These are phyloP conservation scores for Bipolaris oryzae DNA, from an alignment of 2,329 filamentous ascomycete species.

Conservation along the genomic window DNA sequence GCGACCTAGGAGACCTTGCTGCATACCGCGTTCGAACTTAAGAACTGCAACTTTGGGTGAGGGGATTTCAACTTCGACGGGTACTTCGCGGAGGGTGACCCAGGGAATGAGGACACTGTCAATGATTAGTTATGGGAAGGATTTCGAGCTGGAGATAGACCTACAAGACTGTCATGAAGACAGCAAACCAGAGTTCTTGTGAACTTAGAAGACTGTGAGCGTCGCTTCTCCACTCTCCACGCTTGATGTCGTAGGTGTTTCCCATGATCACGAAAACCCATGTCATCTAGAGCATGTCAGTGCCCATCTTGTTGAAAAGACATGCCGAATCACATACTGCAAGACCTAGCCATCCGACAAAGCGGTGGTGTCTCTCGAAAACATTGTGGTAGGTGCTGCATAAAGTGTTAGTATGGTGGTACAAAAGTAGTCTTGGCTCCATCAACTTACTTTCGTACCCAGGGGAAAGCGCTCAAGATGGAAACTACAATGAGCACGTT, in stretches of 20 bases:
- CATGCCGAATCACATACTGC: slow-evolving; percentile 28
- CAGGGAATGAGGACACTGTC: slow-evolving; percentile 41
- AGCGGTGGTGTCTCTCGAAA: slow-evolving; percentile 46
- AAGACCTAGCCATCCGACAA: slow-evolving; percentile 45
- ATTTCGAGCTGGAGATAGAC: neutral
- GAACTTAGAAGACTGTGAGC: slow-evolving; percentile 37
- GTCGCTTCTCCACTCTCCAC: slow-evolving; percentile 37
- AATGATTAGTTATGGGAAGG: slow-evolving; percentile 10
- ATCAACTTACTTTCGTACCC: slow-evolving; percentile 43
- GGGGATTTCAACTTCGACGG: slow-evolving; percentile 43
- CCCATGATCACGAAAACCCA: slow-evolving; percentile 46
- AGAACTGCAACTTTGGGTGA: slow-evolving; percentile 45
- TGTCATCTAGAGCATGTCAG: slow-evolving; percentile 36
- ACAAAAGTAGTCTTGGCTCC: neutral
- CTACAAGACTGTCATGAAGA: slow-evolving; percentile 48
- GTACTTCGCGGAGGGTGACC: slow-evolving; percentile 45
- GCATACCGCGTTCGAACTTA: slow-evolving; percentile 45
- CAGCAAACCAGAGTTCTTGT: slow-evolving; percentile 46
- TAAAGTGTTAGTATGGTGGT: slow-evolving; percentile 18
- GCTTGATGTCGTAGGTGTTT: slow-evolving; percentile 44
- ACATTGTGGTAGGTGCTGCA: slow-evolving; percentile 44
- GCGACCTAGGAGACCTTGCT: slow-evolving; percentile 43
- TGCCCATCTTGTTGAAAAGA: neutral
- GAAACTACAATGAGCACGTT: slow-evolving; percentile 46
- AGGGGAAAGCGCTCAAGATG: slow-evolving; percentile 44